Conservation (phyloP, 1,284 basidiomycete genomes). For the Puccinia hordei region DNA sequence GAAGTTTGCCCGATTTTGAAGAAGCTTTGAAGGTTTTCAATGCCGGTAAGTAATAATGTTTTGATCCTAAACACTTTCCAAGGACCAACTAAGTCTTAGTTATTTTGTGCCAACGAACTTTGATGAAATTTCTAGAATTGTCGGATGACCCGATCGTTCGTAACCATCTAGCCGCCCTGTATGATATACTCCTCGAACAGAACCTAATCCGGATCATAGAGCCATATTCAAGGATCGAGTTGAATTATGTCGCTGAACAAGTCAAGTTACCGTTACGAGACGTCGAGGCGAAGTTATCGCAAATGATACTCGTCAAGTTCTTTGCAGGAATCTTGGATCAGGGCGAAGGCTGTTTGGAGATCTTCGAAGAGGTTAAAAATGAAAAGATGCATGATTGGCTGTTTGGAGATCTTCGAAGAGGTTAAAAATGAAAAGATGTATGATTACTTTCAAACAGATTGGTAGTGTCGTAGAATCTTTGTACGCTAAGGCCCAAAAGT, state of each 20-base stretch:
- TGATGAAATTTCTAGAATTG: slow-evolving; percentile 67
- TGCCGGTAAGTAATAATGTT: slow-evolving; percentile 65
- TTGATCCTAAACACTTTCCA: background rate
- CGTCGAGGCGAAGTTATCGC: slow-evolving; percentile 97
- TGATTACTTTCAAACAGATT: slow-evolving; percentile 59
- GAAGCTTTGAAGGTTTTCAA: slow-evolving; percentile 82
- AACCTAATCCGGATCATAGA: slow-evolving; percentile 92
- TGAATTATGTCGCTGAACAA: slow-evolving; percentile 81
- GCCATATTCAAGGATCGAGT: slow-evolving; percentile 88
- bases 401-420: too few species aligned
- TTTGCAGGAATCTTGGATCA: slow-evolving; percentile 94
- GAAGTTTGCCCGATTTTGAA: slow-evolving; percentile 87
- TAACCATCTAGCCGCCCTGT: slow-evolving; percentile 85
- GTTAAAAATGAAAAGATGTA: too few species aligned
- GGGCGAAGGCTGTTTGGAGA: slow-evolving; percentile 77
- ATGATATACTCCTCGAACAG: slow-evolving; percentile 93
- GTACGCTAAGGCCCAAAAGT: slow-evolving; percentile 57
- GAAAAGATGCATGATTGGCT: slow-evolving; percentile 57
- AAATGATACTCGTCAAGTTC: slow-evolving; percentile 97
- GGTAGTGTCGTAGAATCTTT: slow-evolving; percentile 58
- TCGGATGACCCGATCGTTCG: slow-evolving; percentile 91
- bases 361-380: slow-evolving; percentile 57
- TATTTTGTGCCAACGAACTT: slow-evolving; percentile 27
- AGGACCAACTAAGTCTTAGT: background rate
- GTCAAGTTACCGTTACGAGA: slow-evolving; percentile 86